Evolutionary conservation across 352 stramenopile species (phyloP), one percentile per base, ranked within the genome.

Genomic region (Phytophthora hybrid): DNA sequence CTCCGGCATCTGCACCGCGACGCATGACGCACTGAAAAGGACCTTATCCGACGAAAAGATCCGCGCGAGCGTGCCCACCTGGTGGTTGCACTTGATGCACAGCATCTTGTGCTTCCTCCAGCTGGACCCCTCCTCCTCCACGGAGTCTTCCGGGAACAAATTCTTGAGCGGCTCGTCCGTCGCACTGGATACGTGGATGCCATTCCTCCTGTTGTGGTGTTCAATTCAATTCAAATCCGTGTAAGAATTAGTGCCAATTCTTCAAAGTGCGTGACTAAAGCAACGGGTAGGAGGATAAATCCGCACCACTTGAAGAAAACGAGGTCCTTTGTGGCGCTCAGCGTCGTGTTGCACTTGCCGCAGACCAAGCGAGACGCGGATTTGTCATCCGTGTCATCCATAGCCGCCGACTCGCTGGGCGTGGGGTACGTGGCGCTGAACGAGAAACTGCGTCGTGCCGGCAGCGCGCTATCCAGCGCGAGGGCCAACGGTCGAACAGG

Each of bases 61-160:
- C 13, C 78, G 74, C 16, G 77, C 87, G 52, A 93, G 74, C 21
- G 80, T 90, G 49, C 87, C 87, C 41, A 94, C 78, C 14, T 85
- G 78, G 73, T 80, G 69, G 64, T 89, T 78, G 62, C 87, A 94
- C 56, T 83, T 84, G 59, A 93, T 77, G 60, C 87, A 94, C 44
- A 89, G 75, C 63, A 94, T 79, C 56, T 81, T 83, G 76, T 92
- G 79, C 59, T 85, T 90, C 72, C 85, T 92, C 85, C 84, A 92
- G 23, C 54, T 67, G 13, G 63, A 39, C 3, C 77, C 64, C 11
- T 81, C 74, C 1, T 77, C 61, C 19, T 82, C 78, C 49, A 82
- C 82, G 4, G 83, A 76, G 9, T 84, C 63, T 29, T 84, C 63
- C 1, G 83, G 76, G 39, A 82, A 73, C 56, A 94, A 63, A 52